phyloP scores from a whole-genome alignment of 305 asterid genomes.

The Solanum hybrid region DNA sequence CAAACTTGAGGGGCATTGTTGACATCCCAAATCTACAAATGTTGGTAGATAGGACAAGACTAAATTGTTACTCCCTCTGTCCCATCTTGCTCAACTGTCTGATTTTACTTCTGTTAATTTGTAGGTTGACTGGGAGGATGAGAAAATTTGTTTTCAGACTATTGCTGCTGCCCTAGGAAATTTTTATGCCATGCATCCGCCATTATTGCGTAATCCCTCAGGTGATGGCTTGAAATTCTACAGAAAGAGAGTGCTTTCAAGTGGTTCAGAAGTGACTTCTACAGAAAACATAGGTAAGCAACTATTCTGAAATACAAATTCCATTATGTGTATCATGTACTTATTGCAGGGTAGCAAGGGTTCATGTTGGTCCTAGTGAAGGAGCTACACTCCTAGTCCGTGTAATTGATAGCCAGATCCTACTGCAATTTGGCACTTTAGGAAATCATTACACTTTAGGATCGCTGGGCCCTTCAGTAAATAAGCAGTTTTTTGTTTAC shows the following conservation, averaged over 20 bases:
- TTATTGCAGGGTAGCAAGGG: background rate
- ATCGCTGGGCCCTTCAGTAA: background rate
- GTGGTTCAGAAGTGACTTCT: constrained; percentile 17
- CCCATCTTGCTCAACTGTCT: background rate
- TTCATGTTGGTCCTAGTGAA: background rate
- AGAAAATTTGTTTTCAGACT: constrained; percentile 76
- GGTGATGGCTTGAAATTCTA: constrained; percentile 66
- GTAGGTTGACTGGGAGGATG: constrained; percentile 89
- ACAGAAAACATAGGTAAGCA: background rate
- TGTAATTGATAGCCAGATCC: background rate
- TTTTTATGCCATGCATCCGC: constrained; percentile 90
- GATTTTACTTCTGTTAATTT: constrained; percentile 1
- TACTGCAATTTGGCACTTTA: background rate
- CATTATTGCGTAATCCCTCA: constrained; percentile 87
- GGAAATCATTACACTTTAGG: background rate
- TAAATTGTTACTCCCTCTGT: background rate
- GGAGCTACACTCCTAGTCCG: background rate
- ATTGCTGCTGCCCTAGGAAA: constrained; percentile 91
- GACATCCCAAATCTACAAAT: background rate
- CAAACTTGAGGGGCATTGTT: background rate
- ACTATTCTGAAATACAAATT: background rate
- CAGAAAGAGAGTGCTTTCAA: constrained; percentile 33
- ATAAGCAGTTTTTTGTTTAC: background rate
- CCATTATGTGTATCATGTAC: background rate
- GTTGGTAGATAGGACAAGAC: background rate